Conservation (phyloP, 2,329 filamentous ascomycete species). For the Ophiognomonia clavigignenti-juglandacearum region DNA sequence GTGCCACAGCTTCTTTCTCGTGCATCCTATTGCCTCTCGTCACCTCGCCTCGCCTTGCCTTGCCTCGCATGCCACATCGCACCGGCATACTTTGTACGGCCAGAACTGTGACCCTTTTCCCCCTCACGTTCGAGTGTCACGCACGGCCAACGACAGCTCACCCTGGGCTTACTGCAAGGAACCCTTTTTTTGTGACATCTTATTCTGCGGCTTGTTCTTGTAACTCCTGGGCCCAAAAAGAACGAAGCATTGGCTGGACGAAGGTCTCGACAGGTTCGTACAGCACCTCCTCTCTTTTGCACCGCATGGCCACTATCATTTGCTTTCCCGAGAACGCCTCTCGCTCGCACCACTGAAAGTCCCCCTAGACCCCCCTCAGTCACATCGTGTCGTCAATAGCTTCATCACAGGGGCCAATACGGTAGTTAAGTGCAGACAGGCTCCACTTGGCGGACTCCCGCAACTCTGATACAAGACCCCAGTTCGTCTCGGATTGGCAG, state of each 20-base stretch:
- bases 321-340: too few relatives aligned
- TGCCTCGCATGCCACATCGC: neutral
- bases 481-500: neutral
- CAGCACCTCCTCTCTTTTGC: neutral
- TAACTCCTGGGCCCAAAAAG: too few relatives aligned
- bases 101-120: too few relatives aligned
- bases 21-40: neutral
- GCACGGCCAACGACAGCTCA: neutral
- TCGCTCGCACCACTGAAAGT: too few relatives aligned
- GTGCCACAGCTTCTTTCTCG: too few relatives aligned
- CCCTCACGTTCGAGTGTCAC: neutral
- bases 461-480: conserved; percentile 6
- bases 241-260: too few relatives aligned
- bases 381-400: too few relatives aligned
- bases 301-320: too few relatives aligned
- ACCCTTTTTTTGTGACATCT: neutral
- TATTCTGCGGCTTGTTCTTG: neutral
- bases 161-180: neutral
- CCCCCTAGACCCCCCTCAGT: too few relatives aligned
- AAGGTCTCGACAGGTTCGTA: neutral
- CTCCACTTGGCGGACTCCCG: neutral
- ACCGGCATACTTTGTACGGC: too few relatives aligned
- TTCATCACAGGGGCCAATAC: too few relatives aligned
- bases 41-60: neutral
- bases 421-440: too few relatives aligned